A percentile compares a stretch with the other conserved stretches of the same genome.
Conservation (phyloP, 129 eudicot genomes). For the Tagetes erecta region DNA sequence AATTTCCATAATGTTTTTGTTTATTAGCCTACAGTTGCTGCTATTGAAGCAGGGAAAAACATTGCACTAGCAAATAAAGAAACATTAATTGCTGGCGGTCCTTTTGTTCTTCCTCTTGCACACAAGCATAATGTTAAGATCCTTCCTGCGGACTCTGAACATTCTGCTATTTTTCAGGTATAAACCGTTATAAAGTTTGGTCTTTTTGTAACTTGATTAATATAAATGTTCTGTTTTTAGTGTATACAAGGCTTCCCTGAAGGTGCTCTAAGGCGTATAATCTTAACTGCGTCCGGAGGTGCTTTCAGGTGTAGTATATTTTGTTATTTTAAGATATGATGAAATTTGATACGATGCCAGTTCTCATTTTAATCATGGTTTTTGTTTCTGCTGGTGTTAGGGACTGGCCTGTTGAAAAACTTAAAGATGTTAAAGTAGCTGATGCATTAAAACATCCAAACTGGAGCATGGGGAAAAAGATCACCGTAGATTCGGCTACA, state of each 20-base stretch:
- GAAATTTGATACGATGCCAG: background rate
- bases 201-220: background rate
- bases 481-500: conserved; percentile 97
- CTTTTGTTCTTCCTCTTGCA: conserved; percentile 98
- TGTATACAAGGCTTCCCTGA: conserved; percentile 98
- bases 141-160: conserved; percentile 99
- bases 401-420: conserved; percentile 98
- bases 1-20: background rate
- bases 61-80: conserved; percentile 97
- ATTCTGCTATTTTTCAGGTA: conserved; percentile 98
- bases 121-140: conserved; percentile 94
- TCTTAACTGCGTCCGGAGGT: conserved; percentile 97
- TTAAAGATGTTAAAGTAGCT: conserved; percentile 92
- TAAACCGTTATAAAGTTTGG: background rate
- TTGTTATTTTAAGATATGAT: background rate
- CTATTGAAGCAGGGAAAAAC: conserved; percentile 95
- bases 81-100: conserved; percentile 96
- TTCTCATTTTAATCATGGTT: conserved; percentile 9
- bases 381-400: conserved; percentile 37
- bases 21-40: conserved; percentile 96
- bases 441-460: conserved; percentile 99
- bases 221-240: conserved; percentile 48
- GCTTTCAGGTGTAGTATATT: conserved; percentile 73
- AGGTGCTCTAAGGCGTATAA: conserved; percentile 89
- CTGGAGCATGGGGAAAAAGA: conserved; percentile 98